A percentile compares a stretch with the other conserved stretches of the same genome.
phyloP scores from a whole-genome alignment of 2,329 filamentous ascomycete genomes.

The Hymenoscyphus fraxineus region DNA sequence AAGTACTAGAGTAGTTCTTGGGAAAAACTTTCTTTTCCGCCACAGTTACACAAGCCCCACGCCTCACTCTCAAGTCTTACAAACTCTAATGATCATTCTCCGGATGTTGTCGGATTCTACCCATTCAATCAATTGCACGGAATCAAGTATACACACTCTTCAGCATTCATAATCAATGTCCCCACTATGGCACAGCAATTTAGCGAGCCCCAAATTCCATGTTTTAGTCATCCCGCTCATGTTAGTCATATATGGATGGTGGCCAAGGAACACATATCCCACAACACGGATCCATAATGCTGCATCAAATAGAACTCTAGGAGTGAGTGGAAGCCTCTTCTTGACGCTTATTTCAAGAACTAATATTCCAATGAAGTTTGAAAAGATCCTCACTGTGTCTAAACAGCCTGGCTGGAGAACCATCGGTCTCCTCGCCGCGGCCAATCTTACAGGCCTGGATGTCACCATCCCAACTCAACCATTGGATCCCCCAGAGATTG shows the following conservation, averaged over 20 bases:
- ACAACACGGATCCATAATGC: background rate
- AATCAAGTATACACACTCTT: no score
- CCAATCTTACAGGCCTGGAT: background rate
- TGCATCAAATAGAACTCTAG: background rate
- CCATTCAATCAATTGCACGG: no score
- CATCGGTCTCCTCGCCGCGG: background rate
- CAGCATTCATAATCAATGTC: no score
- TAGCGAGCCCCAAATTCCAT: no score
- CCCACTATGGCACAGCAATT: no score
- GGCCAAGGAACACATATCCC: background rate
- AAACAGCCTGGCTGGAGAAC: background rate
- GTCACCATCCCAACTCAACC: background rate
- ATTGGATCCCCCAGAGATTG: background rate
- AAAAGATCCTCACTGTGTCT: background rate
- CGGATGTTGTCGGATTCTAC: no score
- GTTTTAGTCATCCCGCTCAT: background rate
- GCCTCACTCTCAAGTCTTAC: no score
- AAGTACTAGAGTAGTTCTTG: no score
- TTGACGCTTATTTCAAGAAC: background rate
- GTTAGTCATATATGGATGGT: background rate
- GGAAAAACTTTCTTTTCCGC: no score
- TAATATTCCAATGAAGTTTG: background rate
- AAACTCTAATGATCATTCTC: no score
- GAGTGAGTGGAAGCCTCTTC: background rate
- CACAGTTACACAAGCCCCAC: no score